Conservation (phyloP, 2,329 filamentous ascomycete species). For the Macrophomina pseudophaseolina region DNA sequence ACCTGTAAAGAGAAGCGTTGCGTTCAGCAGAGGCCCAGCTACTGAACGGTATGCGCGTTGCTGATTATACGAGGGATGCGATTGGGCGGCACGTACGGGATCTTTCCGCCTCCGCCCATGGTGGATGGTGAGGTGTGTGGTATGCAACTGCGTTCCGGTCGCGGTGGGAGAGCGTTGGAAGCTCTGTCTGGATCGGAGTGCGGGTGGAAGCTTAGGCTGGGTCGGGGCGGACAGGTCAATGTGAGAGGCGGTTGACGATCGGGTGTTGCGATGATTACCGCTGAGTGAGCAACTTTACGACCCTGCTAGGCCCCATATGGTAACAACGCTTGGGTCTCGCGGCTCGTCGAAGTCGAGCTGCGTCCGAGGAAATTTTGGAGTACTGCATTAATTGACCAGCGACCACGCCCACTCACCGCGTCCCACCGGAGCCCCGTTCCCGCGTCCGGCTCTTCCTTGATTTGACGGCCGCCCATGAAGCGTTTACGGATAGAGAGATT, state of each 20-base stretch:
- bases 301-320: not conserved
- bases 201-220: constrained; percentile 6
- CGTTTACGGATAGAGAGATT: constrained; percentile 65
- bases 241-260: constrained; percentile 20
- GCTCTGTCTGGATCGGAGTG: constrained; percentile 23
- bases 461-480: constrained; percentile 55
- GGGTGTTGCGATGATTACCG: constrained; percentile 28
- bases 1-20: constrained; percentile 58
- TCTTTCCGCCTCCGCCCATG: constrained; percentile 66
- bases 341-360: constrained; percentile 24
- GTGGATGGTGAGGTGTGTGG: constrained; percentile 28
- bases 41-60: constrained; percentile 20
- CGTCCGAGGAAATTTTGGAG: constrained; percentile 27
- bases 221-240: not conserved
- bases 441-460: constrained; percentile 11
- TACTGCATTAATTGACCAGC: constrained; percentile 25
- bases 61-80: constrained; percentile 31
- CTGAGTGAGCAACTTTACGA: constrained; percentile 18
- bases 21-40: constrained; percentile 3
- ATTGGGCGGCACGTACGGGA: constrained; percentile 58
- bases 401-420: constrained; percentile 20
- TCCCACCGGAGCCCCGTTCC: constrained; percentile 17
- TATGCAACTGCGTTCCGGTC: constrained; percentile 33
- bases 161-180: constrained; percentile 30
- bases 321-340: constrained; percentile 9